Evolutionary conservation across 2,329 filamentous ascomycete genomes (phyloP).

Genomic region (Colletotrichum camelliae): DNA sequence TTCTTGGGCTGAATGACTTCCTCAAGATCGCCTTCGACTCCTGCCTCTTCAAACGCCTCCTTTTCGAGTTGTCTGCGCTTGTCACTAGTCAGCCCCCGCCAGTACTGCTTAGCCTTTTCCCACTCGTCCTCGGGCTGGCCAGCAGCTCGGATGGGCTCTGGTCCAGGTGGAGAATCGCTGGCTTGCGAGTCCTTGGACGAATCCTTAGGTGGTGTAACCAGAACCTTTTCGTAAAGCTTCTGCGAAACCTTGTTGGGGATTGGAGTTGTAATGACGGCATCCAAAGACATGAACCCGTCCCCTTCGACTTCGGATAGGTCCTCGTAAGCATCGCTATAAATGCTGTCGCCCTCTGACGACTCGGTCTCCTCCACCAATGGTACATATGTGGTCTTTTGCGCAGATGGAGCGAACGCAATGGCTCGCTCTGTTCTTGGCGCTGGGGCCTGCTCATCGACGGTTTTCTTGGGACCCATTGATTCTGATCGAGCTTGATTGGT

Average conservation of each 20-base stretch:
- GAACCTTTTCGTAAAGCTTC: constrained; percentile 17
- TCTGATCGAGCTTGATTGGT: constrained; percentile 1
- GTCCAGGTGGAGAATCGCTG: neutral
- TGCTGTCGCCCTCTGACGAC: constrained; percentile 53
- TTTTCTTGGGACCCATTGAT: neutral
- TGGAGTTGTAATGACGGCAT: constrained; percentile 60
- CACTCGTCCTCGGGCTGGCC: constrained; percentile 54
- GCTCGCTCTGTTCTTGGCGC: neutral
- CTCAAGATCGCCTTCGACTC: constrained; percentile 50
- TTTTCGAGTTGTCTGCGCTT: constrained; percentile 67
- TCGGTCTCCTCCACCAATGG: constrained; percentile 41
- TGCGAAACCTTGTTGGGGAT: constrained; percentile 23
- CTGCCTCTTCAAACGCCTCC: constrained; percentile 60
- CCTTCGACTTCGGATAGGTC: constrained; percentile 70
- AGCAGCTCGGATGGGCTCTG: neutral
- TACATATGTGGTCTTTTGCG: neutral
- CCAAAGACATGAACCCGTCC: constrained; percentile 73
- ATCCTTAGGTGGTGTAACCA: neutral
- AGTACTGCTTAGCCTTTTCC: constrained; percentile 73
- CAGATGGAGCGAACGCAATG: neutral
- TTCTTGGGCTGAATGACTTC: constrained; percentile 32
- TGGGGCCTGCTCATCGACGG: neutral
- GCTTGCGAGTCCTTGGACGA: neutral
- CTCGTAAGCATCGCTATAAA: constrained; percentile 81
- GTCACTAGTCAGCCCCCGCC: constrained; percentile 68